Evolutionary conservation across 1,284 basidiomycete species (phyloP), one percentile per base, ranked within the genome.

Genomic region (Moesziomyces sp.): DNA sequence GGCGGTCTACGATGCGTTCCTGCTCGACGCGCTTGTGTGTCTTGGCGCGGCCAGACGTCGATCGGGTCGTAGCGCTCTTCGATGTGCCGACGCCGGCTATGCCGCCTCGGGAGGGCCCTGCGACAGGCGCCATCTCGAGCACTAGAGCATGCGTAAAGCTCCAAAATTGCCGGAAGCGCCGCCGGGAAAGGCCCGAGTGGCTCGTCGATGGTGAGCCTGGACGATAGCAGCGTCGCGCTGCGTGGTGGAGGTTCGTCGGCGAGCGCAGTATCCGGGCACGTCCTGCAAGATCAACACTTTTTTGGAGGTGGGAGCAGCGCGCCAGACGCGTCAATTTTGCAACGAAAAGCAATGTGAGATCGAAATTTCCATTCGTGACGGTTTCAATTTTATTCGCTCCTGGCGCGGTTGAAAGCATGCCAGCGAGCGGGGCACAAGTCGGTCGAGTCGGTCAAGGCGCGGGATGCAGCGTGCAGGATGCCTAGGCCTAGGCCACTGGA

Each of bases 11-110:
- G 44, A 74, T 64, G 16, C 53, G 55, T 18, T 74, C 71, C 48
- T 74, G 71, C 6, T 64, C 56, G 51, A 64, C 54, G 40, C 61
- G 61, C 40, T 58, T 60, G 57, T 59, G 58, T 14, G 59, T 67
- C 64, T 67, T 72, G 30, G 58, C 46, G 24, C 47, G 56, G 59
- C 55, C 52, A 10, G 38, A 40, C 16, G 52, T 52, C 9, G 48
- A 46, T 11, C 59, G 38, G 21, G 48, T 28, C 47, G 44, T 33
- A 30, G 26, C 52, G 53, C 40, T 13, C 11, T n/a, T 60, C 33
- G 45, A 33, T 33, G 30, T 10, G 40, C 3, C 38, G 52, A 40
- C 55, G 23, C 50, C 50, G 23, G 51, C 24, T 5, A 33, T 30
- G 48, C 19, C 40, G 49, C 24, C 44, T n/a, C 44, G 54, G 24